These are phyloP conservation scores for Zygotorulaspora danielsina DNA, from an alignment of 805 yeast genomes.

Conservation along the genomic window DNA sequence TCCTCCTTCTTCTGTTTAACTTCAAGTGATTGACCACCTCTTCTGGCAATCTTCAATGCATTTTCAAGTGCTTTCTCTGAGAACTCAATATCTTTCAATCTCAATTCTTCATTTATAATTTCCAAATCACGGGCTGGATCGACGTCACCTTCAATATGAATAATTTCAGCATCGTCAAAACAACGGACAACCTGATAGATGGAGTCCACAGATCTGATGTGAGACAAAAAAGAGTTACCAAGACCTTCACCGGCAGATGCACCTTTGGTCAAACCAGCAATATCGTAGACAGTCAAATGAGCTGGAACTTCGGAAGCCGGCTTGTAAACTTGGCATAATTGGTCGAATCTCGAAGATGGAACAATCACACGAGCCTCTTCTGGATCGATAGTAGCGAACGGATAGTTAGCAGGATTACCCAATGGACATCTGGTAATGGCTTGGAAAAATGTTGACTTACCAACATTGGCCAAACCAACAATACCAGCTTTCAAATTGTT, in stretches of 20 bases:
- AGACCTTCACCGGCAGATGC: constrained; percentile 96
- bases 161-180: constrained; percentile 96
- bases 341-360: constrained; percentile 84
- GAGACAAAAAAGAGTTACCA: constrained; percentile 94
- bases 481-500: constrained; percentile 76
- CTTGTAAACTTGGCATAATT: constrained; percentile 64
- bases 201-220: constrained; percentile 96
- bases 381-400: constrained; percentile 91
- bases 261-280: constrained; percentile 97
- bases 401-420: constrained; percentile 97
- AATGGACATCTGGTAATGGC: constrained; percentile 89
- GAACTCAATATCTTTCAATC: constrained; percentile 95
- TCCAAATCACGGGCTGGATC: constrained; percentile 93
- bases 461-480: constrained; percentile 92
- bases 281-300: constrained; percentile 86
- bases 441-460: constrained; percentile 96
- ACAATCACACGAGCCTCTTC: constrained; percentile 96
- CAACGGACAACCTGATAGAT: constrained; percentile 96
- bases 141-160: constrained; percentile 95
- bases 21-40: constrained; percentile 87
- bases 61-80: constrained; percentile 77
- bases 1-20: constrained; percentile 86
- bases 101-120: constrained; percentile 84
- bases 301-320: constrained; percentile 91
- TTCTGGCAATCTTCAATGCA: constrained; percentile 71